Evolutionary conservation across 2,329 filamentous ascomycete genomes (phyloP), one percentile per base, ranked within the genome.

Genomic region (Coniochaeta sp.): DNA sequence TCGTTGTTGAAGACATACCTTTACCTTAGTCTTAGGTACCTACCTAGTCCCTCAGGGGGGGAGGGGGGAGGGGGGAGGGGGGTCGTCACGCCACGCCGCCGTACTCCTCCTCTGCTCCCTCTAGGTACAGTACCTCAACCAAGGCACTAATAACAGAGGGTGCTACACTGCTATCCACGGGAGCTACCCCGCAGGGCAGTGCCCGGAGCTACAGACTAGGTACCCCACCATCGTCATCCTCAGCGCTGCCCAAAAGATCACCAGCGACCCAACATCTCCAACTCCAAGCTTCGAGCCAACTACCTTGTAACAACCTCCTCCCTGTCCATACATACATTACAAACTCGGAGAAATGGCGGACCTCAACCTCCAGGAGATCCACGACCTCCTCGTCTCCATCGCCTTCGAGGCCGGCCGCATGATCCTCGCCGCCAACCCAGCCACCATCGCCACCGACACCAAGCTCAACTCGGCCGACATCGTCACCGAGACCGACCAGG

Each of bases 381-480:
- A 84, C 65, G 83, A 88, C 72, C 80, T 80, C 57, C 76, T 89
- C 63, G 72, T 88, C 66, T 70, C 74, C 57, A 74, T 88, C 60
- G 86, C 86, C 69, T 80, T 82, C 63, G 81, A 83, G 72, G 86
- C 86, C n/a, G 86, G 86, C 65, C 72, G 75, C 60, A 87, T 86
- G 82, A 88, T 89, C 65, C 72, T 85, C 58, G 75, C 77, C 1
- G 85, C 86, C 36, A 85, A 86, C 64, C 84, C 85, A 0, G 79
- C 79, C 52, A 78, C 82, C 65, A 79, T 85, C 47, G 76, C 78
- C 58, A 80, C 78, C 16, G 84, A 78, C 56, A 86, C 81, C 36
- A 89, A 89, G 74, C 77, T 87, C 67, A 89, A 89, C 70, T 87
- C 86, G 59, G 84, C 84, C 67, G 86, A 89, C 69, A 82, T 89